Base-by-base conservation (phyloP, 1,284 basidiomycete species). In the Ustilago sp. region DNA sequence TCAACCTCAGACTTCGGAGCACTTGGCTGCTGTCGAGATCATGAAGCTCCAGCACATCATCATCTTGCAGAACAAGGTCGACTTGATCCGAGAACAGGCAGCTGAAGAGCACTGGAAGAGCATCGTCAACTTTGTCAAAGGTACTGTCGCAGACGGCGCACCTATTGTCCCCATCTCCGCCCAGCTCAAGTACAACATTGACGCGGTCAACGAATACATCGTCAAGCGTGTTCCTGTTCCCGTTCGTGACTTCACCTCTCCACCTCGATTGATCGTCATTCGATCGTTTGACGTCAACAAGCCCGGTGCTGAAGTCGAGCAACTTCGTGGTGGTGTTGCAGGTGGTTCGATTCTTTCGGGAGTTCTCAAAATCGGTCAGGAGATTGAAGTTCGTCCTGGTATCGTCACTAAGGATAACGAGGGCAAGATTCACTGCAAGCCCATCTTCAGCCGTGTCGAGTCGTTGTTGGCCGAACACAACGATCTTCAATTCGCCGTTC, bases 271-370 rank as follows among this genome's bases (percentile, higher is more conserved):
- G 79, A 98, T 99, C 83, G 95, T 99, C 86, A 99, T 99, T 86
- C 94, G 95, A 83, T 98, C 95, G n/a, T 99, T 99, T 88, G 97
- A 99, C 87, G 96, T 99, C 87, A 99, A 99, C 90, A 98, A 98
- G 88, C 96, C 96, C 12, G 96, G 96, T 86, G 91, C 95, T 6
- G 94, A 96, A 86, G 94, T 99, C 9, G 93, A 97, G 81, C 96
- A 99, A 72, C 90, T 99, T 69, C 96, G 97, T 88, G 96, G 96
- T 75, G 97, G 97, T 86, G 97, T 99, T 36, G 97, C 96, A 17
- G 96, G 96, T 88, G 96, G 96, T 43, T 95, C 93, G 43, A 96
- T 99, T 84, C 89, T 99, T 74, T 93, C 91, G 13, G 97, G 96
- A 84, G 93, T 98, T 38, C 91, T 99, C 75, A 91, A 81, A 73